Evolutionary conservation across 495 filamentous ascomycete species (phyloP).

Genomic region (Neurospora sp.): DNA sequence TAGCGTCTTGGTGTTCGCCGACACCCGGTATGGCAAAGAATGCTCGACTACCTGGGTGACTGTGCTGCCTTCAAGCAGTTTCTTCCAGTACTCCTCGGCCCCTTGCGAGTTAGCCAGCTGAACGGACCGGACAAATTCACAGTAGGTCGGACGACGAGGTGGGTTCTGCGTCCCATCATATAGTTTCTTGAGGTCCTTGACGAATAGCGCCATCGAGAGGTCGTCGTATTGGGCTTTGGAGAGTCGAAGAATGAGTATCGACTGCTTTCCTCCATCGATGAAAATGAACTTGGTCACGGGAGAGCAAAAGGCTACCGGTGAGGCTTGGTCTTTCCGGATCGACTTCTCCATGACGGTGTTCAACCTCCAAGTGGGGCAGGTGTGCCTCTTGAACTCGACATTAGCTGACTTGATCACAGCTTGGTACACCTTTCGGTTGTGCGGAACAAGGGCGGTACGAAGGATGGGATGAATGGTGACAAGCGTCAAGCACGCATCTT

Average conservation of each 20-base stretch:
- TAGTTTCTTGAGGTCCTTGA: slow-evolving; percentile 33
- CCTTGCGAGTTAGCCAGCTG: slow-evolving; percentile 24
- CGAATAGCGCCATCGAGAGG: slow-evolving; percentile 28
- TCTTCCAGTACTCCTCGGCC: slow-evolving; percentile 32
- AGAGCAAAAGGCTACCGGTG: slow-evolving; percentile 25
- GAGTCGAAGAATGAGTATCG: slow-evolving; percentile 31
- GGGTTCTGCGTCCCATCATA: slow-evolving; percentile 27
- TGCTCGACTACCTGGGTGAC: slow-evolving; percentile 35
- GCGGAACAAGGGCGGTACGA: slow-evolving; percentile 33
- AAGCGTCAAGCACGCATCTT: slow-evolving; percentile 29
- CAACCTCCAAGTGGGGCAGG: slow-evolving; percentile 34
- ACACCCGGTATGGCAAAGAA: slow-evolving; percentile 24
- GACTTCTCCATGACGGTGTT: slow-evolving; percentile 24
- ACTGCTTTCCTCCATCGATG: slow-evolving; percentile 36
- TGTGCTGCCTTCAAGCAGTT: slow-evolving; percentile 28
- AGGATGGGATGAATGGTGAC: slow-evolving; percentile 33
- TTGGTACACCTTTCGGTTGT: slow-evolving; percentile 34
- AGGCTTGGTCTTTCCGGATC: slow-evolving; percentile 30
- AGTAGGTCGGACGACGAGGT: slow-evolving; percentile 28
- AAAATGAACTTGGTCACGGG: slow-evolving; percentile 39
- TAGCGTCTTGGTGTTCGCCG: slow-evolving; percentile 24
- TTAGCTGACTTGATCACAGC: slow-evolving; percentile 29
- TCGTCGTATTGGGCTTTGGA: slow-evolving; percentile 39
- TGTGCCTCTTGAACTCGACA: slow-evolving; percentile 30
- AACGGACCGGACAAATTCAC: slow-evolving; percentile 30